Evolutionary conservation across 2,329 filamentous ascomycete genomes (phyloP), one percentile per base, ranked within the genome.

Genomic region (Fusarium sambucinum): DNA sequence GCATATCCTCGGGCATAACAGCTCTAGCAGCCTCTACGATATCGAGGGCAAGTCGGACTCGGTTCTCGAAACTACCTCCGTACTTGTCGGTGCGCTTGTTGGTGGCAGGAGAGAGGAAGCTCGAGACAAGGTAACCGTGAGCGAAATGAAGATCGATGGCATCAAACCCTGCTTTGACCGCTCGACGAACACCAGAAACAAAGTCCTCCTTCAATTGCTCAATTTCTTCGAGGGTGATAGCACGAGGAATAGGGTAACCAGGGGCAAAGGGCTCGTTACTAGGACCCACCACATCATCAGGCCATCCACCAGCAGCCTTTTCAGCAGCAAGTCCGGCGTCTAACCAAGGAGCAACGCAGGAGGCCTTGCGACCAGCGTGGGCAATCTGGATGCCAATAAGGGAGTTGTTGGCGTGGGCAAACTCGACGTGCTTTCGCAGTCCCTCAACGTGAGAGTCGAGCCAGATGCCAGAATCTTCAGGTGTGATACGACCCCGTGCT

Each of bases 91-190:
- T 91, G 13, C 92, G 85, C 45, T 86, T 80, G 79, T 96, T 96
- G 33, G 83, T 83, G 1, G 85, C 85, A 0, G 92, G 91, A 2
- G 87, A 89, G 8, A 94, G 62, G 81, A 95, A 95, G 5, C 82
- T 79, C 71, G 89, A 87, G 0, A 95, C 80, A 1, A 96, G 84
- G 75, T 94, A 95, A 3, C 92, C 92, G 74, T 96, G 92, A 0
- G 92, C 92, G 68, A 85, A 86, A 80, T 96, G 92, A 48, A 96
- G 87, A 77, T 89, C 89, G n/a, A 92, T 83, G 11, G 86, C 86
- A 73, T 92, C 89, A 68, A 91, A 87, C 0, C 92, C 92, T 1
- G 87, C 88, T 48, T 84, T 78, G 1, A 93, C 74, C 1, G 91
- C 84, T 13, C 88, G 80, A 63, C 82, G 80, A 0, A 83, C 82